Evolutionary conservation across 78 protist genomes (phyloP), one percentile per base, ranked within the genome.

Genomic region (Dictyostelium capitatum): DNA sequence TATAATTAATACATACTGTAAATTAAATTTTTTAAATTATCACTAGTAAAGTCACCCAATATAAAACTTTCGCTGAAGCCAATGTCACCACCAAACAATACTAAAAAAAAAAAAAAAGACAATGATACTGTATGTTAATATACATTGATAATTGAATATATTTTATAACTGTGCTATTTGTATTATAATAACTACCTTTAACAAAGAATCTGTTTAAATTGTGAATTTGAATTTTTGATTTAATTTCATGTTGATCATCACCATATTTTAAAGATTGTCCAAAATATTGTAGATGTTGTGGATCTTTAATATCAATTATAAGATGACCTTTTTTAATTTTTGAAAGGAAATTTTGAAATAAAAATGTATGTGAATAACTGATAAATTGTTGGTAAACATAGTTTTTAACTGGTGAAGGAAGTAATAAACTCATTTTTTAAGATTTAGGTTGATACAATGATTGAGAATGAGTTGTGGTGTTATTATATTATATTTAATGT

Each of bases 41-140:
- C 54, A 41, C 56, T 53, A 4, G 20, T 25, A 17, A 84, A 74
- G 41, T 84, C 64, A 43, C 82, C 82, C 5, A 84, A 62, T 28
- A 84, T 84, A 59, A 46, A 84, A 54, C 81, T 37, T 32, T 84
- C 91, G 4, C 82, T 20, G n/a, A 84, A 84, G 15, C 91, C 91
- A 19, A 84, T 47, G 59, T 84, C 91, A 0, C 91, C 91, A 17
- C 74, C 74, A 84, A 84, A 84, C 6, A 84, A 28, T 30, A 84
- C 82, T 83, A 32, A 3, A 30, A 30, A 47, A 50, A 3, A 32
- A 19, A 54, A 54, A 54, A 3, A 54, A 54, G 19, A 54, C 10
- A 6, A 51, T n/a, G n/a, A n/a, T n/a, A n/a, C n/a, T n/a, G n/a
- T n/a, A 37, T 37, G 43, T 37, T 37, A 54, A 54, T 17, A 54